Conservation (phyloP, 129 eudicot species). For the Artemisia tridentata region DNA sequence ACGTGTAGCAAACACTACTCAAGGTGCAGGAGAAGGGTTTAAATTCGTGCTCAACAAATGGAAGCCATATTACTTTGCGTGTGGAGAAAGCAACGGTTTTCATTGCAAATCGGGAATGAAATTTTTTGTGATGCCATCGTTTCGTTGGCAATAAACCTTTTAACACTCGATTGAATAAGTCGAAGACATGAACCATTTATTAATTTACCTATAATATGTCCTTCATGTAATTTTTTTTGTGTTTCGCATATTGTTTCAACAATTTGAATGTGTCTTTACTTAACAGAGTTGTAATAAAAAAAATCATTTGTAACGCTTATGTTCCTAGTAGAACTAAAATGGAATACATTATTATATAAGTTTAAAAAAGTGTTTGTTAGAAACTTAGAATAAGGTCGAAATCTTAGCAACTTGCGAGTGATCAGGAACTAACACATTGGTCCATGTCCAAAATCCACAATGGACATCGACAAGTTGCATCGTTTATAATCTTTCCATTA, state of each 20-base stretch:
- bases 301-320: too few relatives aligned
- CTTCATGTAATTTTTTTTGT: background rate
- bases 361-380: background rate
- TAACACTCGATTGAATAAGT: background rate
- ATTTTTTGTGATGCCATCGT: slow-evolving; percentile 60
- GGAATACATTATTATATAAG: background rate
- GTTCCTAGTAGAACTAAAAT: too few relatives aligned
- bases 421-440: background rate
- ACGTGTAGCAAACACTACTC: slow-evolving; percentile 39
- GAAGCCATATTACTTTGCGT: slow-evolving; percentile 70
- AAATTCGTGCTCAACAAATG: slow-evolving; percentile 52
- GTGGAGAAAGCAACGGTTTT: slow-evolving; percentile 62
- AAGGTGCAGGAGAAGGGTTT: slow-evolving; percentile 69
- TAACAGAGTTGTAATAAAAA: too few relatives aligned
- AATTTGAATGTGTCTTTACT: background rate
- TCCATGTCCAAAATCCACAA: background rate
- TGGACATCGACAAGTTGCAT: background rate
- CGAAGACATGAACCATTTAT: background rate
- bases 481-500: background rate
- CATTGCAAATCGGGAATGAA: slow-evolving; percentile 75
- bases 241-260: background rate
- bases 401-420: background rate
- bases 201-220: background rate
- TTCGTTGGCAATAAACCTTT: slow-evolving; percentile 39
- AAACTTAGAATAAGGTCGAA: background rate